Conservation (phyloP, 129 eudicot genomes). For the Flaveria robusta region DNA sequence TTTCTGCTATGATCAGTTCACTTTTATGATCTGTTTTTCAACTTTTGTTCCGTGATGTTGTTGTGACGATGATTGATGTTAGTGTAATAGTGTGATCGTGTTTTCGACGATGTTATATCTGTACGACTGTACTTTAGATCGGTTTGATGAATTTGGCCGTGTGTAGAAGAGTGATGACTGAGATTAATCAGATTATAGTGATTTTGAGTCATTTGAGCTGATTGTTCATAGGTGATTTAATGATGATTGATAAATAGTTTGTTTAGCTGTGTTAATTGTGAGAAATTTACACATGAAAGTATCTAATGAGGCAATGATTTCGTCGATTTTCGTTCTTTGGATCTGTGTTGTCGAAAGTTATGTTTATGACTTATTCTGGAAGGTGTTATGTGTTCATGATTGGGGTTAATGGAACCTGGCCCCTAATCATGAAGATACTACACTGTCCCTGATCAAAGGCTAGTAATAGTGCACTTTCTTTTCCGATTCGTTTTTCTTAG, state of each 20-base stretch:
- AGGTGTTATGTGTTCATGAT: background rate
- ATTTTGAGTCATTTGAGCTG: too few relatives aligned
- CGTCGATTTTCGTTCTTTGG: background rate
- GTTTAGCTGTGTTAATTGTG: background rate
- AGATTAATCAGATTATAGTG: too few relatives aligned
- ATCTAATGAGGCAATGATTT: background rate
- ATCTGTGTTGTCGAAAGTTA: background rate
- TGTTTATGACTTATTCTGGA: background rate
- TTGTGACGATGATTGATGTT: background rate
- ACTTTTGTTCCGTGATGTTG: background rate
- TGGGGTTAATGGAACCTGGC: background rate
- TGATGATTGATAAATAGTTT: too few relatives aligned
- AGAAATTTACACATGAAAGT: conserved; percentile 12
- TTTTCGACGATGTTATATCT: background rate
- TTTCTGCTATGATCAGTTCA: background rate
- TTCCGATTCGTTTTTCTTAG: background rate
- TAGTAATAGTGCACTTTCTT: background rate
- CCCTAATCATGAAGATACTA: background rate
- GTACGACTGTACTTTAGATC: background rate
- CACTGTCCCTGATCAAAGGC: background rate
- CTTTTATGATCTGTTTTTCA: conserved; percentile 5
- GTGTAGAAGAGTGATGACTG: background rate
- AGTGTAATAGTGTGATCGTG: background rate
- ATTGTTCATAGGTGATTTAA: too few relatives aligned
- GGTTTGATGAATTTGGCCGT: background rate